These are phyloP conservation scores for Chionographis japonica DNA, from an alignment of 106 monocot species.

Conservation along the genomic window DNA sequence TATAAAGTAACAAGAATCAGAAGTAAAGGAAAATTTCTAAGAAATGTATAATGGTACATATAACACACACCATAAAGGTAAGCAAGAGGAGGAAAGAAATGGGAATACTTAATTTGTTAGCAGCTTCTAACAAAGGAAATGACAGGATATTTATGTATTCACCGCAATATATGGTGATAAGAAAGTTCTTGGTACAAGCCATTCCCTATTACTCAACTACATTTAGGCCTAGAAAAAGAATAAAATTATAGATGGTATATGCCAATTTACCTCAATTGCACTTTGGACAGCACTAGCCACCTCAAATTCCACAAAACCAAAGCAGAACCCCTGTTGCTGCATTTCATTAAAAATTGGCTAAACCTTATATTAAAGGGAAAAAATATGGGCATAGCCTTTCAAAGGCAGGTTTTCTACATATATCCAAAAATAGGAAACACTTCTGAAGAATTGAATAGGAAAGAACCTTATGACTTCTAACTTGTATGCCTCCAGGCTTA, in stretches of 20 bases:
- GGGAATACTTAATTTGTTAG: background rate
- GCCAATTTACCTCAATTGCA: slow-evolving; percentile 36
- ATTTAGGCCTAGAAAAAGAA: background rate
- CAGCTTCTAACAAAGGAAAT: too few relatives aligned
- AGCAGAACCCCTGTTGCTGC: slow-evolving; percentile 47
- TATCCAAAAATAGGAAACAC: background rate
- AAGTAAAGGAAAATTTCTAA: too few relatives aligned
- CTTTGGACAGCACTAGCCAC: slow-evolving; percentile 35
- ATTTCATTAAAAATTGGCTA: background rate
- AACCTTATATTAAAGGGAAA: background rate
- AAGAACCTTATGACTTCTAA: slow-evolving; percentile 41
- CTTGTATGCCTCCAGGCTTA: slow-evolving; percentile 32
- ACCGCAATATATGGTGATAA: too few relatives aligned
- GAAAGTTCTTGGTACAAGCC: too few relatives aligned
- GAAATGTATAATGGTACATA: too few relatives aligned
- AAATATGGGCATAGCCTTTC: too few relatives aligned
- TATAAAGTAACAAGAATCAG: too few relatives aligned
- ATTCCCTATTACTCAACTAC: too few relatives aligned
- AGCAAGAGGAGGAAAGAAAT: background rate
- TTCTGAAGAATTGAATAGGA: background rate
- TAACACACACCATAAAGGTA: too few relatives aligned
- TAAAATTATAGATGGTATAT: background rate
- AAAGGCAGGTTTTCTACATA: too few relatives aligned
- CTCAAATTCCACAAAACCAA: slow-evolving; percentile 57
- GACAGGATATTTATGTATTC: too few relatives aligned